phyloP scores from a whole-genome alignment of 257 asterid species.

The Capsicum pubescens region DNA sequence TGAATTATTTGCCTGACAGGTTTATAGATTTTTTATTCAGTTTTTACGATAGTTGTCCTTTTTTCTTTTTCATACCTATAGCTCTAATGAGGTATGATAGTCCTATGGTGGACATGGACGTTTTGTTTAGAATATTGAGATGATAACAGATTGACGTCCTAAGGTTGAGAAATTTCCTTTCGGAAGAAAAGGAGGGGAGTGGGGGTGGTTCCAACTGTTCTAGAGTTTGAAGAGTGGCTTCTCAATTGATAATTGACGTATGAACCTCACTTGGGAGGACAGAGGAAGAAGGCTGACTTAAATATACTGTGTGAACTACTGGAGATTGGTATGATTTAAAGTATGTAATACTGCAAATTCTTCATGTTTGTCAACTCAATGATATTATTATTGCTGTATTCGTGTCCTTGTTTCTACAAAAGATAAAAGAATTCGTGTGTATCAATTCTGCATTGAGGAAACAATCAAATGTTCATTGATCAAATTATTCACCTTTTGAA shows the following conservation, averaged over 20 bases:
- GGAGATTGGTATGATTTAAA: not conserved
- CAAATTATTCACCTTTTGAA: not conserved
- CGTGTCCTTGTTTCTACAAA: not conserved
- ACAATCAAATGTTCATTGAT: not conserved
- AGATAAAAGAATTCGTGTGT: not conserved
- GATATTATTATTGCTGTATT: not conserved
- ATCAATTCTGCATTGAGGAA: not conserved
- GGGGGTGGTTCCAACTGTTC: not conserved
- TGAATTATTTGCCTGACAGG: not conserved
- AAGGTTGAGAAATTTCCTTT: conserved; percentile 8
- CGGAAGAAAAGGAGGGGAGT: not conserved
- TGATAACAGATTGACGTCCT: not conserved
- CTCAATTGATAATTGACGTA: not conserved
- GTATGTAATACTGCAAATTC: not conserved
- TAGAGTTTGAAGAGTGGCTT: conserved; percentile 8
- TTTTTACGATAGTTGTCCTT: not conserved
- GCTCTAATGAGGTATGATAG: not conserved
- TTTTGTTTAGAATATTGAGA: not conserved
- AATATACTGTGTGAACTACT: not conserved
- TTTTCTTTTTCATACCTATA: not conserved
- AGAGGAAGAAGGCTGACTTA: not conserved
- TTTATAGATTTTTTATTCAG: not conserved
- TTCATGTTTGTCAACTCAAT: not conserved
- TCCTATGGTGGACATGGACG: not conserved
- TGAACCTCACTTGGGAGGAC: not conserved